phyloP scores from a whole-genome alignment of 768 basidiomycete genomes.

The Mycena rebaudengoi region DNA sequence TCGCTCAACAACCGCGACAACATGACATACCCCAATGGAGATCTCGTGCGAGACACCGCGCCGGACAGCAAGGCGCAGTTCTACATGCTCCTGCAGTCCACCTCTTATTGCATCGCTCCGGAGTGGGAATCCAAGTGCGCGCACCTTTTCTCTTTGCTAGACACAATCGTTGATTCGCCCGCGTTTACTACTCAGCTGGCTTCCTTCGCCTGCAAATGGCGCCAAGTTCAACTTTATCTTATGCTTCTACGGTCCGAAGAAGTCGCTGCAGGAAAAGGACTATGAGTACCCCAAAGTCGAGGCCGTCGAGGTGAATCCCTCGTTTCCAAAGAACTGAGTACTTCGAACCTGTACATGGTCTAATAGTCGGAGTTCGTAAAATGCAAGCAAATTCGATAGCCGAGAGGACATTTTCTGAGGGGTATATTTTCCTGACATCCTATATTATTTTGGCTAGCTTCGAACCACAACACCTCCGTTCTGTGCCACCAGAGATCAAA shows the following conservation, averaged over 20 bases:
- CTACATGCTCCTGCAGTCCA: constrained; percentile 14
- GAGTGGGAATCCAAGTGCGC: constrained; percentile 20
- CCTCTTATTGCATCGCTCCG: neutral
- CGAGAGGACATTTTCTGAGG: too few species aligned
- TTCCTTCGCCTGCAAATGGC: constrained; percentile 12
- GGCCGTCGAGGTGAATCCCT: constrained; percentile 8
- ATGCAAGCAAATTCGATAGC: too few species aligned
- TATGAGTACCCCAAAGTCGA: constrained; percentile 9
- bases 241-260: constrained; percentile 7
- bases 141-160: neutral
- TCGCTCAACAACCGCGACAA: constrained; percentile 8
- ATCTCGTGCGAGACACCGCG: neutral
- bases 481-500: too few species aligned
- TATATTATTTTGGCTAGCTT: too few species aligned
- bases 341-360: too few species aligned
- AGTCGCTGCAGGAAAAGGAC: neutral
- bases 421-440: too few species aligned
- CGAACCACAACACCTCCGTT: too few species aligned
- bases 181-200: constrained; percentile 9
- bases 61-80: neutral
- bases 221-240: neutral
- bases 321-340: too few species aligned
- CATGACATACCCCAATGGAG: constrained; percentile 12
- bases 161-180: neutral
- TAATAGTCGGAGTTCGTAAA: too few species aligned